phyloP scores from a whole-genome alignment of 768 basidiomycete genomes.

The Obba rivulosa region DNA sequence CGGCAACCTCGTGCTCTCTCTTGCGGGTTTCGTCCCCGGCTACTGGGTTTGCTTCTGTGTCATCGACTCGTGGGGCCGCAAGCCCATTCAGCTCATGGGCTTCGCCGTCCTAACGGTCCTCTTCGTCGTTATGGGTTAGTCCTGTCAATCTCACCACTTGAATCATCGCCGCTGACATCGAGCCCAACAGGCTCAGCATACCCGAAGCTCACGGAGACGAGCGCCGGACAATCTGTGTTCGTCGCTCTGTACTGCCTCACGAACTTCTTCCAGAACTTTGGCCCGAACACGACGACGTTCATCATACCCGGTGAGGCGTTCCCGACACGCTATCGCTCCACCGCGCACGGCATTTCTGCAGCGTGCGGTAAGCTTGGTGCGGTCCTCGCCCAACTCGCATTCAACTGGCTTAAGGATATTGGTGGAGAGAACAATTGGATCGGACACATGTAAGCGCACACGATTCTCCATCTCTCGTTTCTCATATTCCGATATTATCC shows the following conservation, averaged over 20 bases:
- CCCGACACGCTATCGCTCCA: constrained; percentile 40
- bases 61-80: constrained; percentile 35
- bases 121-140: constrained; percentile 28
- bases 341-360: constrained; percentile 40
- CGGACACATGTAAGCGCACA: constrained; percentile 26
- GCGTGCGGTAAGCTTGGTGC: constrained; percentile 41
- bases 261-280: constrained; percentile 42
- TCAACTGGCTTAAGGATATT: constrained; percentile 31
- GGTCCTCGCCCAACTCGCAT: constrained; percentile 33
- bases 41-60: constrained; percentile 33
- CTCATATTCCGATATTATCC: not conserved
- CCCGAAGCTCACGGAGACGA: constrained; percentile 21
- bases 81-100: constrained; percentile 35
- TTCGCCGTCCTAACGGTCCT: constrained; percentile 30
- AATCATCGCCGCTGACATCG: constrained; percentile 3
- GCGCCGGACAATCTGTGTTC: constrained; percentile 23
- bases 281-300: constrained; percentile 40
- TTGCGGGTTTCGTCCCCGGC: constrained; percentile 34
- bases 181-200: constrained; percentile 20
- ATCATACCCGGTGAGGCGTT: constrained; percentile 40
- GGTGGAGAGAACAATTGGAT: constrained; percentile 27
- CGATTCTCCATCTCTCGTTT: not conserved
- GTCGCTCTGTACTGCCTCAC: constrained; percentile 35
- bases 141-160: not conserved
- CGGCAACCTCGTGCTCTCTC: constrained; percentile 32